Percentiles rank a stretch among this genome's conserved stretches.
phyloP scores from a whole-genome alignment of 2,329 filamentous ascomycete species.

The Lachnellula occidentalis region DNA sequence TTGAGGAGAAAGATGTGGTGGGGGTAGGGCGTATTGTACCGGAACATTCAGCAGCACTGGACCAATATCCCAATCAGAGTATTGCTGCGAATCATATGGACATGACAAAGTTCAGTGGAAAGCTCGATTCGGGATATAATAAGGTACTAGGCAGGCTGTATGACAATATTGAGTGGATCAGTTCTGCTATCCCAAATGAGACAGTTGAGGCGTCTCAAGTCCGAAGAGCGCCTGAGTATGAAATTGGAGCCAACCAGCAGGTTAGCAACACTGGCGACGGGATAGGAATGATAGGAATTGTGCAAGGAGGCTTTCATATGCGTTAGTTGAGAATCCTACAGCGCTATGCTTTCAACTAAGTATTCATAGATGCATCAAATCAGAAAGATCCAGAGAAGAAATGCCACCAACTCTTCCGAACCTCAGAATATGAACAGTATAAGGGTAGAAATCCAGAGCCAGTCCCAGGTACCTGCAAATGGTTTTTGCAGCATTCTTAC shows the following conservation, averaged over 20 bases:
- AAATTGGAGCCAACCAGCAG: neutral
- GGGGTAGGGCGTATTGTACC: conserved; percentile 7
- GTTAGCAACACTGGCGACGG: too few relatives aligned
- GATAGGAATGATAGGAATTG: too few relatives aligned
- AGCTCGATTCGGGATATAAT: conserved; percentile 8
- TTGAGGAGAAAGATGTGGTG: conserved; percentile 7
- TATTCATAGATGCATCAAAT: neutral
- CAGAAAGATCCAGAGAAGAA: neutral
- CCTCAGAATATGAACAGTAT: conserved; percentile 29
- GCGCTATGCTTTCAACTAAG: neutral
- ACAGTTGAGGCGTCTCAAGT: neutral
- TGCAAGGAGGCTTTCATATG: neutral
- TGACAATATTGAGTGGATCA: neutral
- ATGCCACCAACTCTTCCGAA: conserved; percentile 37
- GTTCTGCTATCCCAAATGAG: conserved; percentile 5
- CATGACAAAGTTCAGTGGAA: conserved; percentile 16
- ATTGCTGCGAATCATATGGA: conserved; percentile 17
- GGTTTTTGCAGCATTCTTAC: conserved; percentile 30
- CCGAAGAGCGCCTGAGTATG: neutral
- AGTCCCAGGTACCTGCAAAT: conserved; percentile 30
- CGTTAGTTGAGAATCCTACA: neutral
- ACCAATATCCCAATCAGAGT: conserved; percentile 11
- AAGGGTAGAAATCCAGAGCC: conserved; percentile 27
- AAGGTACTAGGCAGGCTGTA: conserved; percentile 9
- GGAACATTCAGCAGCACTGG: conserved; percentile 6